Percentiles rank a stretch among this genome's conserved stretches.
Evolutionary conservation across 2,329 filamentous ascomycete genomes (phyloP).

Genomic region (Chaetomiaceae sp.): DNA sequence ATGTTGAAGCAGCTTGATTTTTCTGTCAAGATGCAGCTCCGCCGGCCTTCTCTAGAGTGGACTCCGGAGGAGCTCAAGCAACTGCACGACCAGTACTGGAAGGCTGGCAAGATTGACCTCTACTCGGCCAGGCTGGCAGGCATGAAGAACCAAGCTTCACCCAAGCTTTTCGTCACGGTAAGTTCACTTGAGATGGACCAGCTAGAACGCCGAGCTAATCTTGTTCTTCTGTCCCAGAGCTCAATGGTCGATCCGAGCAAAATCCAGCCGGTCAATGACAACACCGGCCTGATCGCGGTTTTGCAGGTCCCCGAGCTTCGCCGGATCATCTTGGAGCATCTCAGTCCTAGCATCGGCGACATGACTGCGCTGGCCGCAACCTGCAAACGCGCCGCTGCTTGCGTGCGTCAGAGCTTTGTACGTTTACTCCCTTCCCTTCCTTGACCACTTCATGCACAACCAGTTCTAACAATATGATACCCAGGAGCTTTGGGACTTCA

Average conservation of each 20-base stretch:
- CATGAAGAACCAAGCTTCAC: not conserved
- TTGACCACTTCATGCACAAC: not conserved
- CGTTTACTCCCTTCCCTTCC: not conserved
- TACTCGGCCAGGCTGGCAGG: not conserved
- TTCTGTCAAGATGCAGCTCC: not conserved
- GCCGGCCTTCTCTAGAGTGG: not conserved
- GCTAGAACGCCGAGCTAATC: not conserved
- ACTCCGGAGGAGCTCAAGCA: not conserved
- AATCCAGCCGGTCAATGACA: not conserved
- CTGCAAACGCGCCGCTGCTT: conserved; percentile 7
- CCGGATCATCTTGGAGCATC: not conserved
- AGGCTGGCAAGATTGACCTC: not conserved
- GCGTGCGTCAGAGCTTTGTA: not conserved
- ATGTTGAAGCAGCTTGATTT: not conserved
- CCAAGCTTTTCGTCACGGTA: conserved; percentile 4
- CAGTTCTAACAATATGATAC: not conserved
- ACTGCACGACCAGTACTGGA: not conserved
- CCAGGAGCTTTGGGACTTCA: conserved; percentile 13
- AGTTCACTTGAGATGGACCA: not conserved
- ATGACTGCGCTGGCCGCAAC: conserved; percentile 17
- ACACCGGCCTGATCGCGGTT: not conserved
- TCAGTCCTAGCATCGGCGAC: conserved; percentile 17
- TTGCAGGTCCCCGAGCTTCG: conserved; percentile 11
- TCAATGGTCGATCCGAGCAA: not conserved
- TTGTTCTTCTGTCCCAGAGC: not conserved